Percentiles rank a stretch among this genome's conserved stretches.
phyloP scores from a whole-genome alignment of 345 rosid genomes.

The Psidium friedrichsthalianum region DNA sequence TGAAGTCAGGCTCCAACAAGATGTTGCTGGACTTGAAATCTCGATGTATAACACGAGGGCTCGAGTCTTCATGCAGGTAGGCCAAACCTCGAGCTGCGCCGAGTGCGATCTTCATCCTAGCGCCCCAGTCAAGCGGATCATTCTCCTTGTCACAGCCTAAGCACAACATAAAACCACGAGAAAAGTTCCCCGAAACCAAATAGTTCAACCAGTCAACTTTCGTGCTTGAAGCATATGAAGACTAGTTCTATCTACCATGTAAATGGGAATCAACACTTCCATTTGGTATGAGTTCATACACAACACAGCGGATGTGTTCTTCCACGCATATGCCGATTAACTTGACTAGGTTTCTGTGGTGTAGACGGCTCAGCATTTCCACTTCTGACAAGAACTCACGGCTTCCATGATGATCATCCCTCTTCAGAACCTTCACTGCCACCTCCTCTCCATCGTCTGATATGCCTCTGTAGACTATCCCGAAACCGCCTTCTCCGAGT shows the following conservation, averaged over 20 bases:
- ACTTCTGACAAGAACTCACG: constrained; percentile 70
- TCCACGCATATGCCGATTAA: constrained; percentile 53
- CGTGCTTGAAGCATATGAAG: neutral
- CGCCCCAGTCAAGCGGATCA: constrained; percentile 52
- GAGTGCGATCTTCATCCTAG: constrained; percentile 65
- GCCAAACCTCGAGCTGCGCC: constrained; percentile 78
- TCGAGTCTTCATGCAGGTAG: constrained; percentile 76
- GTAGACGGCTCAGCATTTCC: constrained; percentile 75
- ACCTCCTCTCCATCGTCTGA: constrained; percentile 47
- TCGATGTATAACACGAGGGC: constrained; percentile 58
- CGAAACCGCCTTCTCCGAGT: constrained; percentile 76
- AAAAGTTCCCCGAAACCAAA: neutral
- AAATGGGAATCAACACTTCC: constrained; percentile 68
- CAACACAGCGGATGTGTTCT: constrained; percentile 36
- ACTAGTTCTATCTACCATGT: constrained; percentile 28
- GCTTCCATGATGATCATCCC: constrained; percentile 46
- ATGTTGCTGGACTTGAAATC: constrained; percentile 78
- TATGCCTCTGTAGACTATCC: constrained; percentile 46
- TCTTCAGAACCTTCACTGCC: constrained; percentile 69
- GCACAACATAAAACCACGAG: neutral
- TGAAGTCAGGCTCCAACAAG: constrained; percentile 58
- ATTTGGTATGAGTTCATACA: constrained; percentile 62
- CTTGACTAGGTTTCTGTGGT: constrained; percentile 64
- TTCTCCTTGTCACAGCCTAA: constrained; percentile 43
- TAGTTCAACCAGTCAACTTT: neutral